These are phyloP conservation scores for Dioscorea cayenensis DNA, from an alignment of 116 monocot genomes.

Conservation along the genomic window DNA sequence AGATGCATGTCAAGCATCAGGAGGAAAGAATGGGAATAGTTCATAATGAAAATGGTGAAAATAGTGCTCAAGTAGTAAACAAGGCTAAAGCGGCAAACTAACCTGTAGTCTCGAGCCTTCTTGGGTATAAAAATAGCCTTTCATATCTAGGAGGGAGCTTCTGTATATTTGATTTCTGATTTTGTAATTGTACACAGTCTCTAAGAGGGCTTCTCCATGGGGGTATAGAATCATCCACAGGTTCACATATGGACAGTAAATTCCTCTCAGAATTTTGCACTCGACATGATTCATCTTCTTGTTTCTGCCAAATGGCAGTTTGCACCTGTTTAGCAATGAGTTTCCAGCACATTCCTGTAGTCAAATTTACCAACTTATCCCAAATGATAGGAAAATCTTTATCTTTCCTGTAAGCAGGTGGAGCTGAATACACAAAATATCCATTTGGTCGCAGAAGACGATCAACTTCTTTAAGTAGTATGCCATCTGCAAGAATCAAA, in stretches of 20 bases:
- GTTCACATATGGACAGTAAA: conserved; percentile 47
- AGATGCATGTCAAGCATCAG: background rate
- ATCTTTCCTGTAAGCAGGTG: conserved; percentile 95
- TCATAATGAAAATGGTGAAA: background rate
- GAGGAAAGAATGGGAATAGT: background rate
- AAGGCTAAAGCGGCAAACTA: conserved; percentile 11
- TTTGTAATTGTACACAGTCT: conserved; percentile 51
- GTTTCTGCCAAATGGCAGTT: conserved; percentile 94
- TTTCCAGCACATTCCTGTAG: conserved; percentile 88
- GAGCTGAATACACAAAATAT: conserved; percentile 97
- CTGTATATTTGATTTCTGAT: conserved; percentile 31
- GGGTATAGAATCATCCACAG: conserved; percentile 38
- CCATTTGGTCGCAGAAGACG: conserved; percentile 84
- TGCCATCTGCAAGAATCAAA: conserved; percentile 62
- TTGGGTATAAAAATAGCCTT: conserved; percentile 60
- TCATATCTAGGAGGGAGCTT: conserved; percentile 66
- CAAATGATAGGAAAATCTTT: conserved; percentile 77
- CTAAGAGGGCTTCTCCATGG: conserved; percentile 70
- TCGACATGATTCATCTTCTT: conserved; percentile 60
- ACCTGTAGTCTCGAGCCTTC: conserved; percentile 68
- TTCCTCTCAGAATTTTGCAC: conserved; percentile 60
- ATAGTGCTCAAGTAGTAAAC: background rate
- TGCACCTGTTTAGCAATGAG: conserved; percentile 80
- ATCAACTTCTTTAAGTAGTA: conserved; percentile 95
- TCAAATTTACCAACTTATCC: conserved; percentile 75